phyloP scores from a whole-genome alignment of 257 asterid species.

The Scutellaria galericulata region DNA sequence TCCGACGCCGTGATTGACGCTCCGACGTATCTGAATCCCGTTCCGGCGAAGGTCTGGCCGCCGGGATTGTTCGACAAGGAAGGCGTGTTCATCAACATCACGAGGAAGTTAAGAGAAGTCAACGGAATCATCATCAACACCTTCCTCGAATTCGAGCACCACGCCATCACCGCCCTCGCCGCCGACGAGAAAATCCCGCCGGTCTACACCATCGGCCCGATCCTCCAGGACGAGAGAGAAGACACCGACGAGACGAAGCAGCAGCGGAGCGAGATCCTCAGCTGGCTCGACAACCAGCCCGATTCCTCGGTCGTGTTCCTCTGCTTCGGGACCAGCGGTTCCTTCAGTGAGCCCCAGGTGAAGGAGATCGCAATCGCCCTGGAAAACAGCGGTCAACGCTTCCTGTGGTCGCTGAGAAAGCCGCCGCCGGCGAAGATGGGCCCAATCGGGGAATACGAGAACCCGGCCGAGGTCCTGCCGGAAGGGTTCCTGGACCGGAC shows the following conservation, averaged over 20 bases:
- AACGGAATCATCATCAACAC: slow-evolving; percentile 47
- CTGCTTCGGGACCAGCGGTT: slow-evolving; percentile 47
- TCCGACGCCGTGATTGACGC: slow-evolving; percentile 12
- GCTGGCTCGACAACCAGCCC: slow-evolving; percentile 49
- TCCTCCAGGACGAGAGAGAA: slow-evolving; percentile 4
- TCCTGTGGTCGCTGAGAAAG: slow-evolving; percentile 54
- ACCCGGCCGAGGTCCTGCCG: slow-evolving; percentile 35
- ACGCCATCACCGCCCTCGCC: slow-evolving; percentile 32
- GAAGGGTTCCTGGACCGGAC: slow-evolving; percentile 43
- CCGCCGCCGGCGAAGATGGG: slow-evolving; percentile 30
- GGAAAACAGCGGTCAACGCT: slow-evolving; percentile 40
- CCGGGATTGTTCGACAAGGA: not conserved
- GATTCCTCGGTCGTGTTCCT: slow-evolving; percentile 42
- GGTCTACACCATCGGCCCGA: slow-evolving; percentile 46
- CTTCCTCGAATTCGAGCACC: slow-evolving; percentile 42
- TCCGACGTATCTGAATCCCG: slow-evolving; percentile 34
- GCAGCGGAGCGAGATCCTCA: not conserved
- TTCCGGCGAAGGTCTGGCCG: slow-evolving; percentile 44
- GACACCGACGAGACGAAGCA: not conserved
- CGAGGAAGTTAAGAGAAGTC: slow-evolving; percentile 25
- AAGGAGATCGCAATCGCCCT: slow-evolving; percentile 47
- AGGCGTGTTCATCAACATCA: not conserved
- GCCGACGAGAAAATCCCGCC: slow-evolving; percentile 30
- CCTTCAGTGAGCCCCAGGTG: slow-evolving; percentile 39
- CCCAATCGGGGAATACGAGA: slow-evolving; percentile 24